Evolutionary conservation across 2,329 filamentous ascomycete species (phyloP).

Genomic region (Hypoxylon sp.): DNA sequence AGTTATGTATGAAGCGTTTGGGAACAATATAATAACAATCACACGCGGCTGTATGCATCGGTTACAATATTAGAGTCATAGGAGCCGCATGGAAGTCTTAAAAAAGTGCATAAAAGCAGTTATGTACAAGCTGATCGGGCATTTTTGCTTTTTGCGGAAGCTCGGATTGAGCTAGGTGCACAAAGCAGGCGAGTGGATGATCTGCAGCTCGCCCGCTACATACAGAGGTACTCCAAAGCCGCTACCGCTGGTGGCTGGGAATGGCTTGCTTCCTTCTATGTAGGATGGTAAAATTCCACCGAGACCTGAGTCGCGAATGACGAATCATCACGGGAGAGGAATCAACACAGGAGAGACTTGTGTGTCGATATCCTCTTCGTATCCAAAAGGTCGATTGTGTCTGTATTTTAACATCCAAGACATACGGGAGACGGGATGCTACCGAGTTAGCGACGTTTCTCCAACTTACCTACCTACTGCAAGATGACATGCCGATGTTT

Average conservation of each 20-base stretch:
- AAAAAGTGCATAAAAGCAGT: conserved; percentile 17
- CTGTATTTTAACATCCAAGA: background rate
- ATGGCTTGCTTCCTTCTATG: conserved; percentile 23
- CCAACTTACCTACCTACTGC: conserved; percentile 6
- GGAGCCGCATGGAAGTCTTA: conserved; percentile 18
- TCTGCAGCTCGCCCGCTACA: conserved; percentile 38
- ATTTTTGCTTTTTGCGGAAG: conserved; percentile 28
- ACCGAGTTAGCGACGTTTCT: conserved; percentile 7
- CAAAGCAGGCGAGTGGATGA: conserved; percentile 28
- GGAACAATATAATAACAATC: conserved; percentile 13
- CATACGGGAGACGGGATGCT: conserved; percentile 11
- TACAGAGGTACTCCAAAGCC: conserved; percentile 16
- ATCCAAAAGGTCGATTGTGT: background rate
- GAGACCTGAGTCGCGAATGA: conserved; percentile 29
- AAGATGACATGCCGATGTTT: conserved; percentile 20
- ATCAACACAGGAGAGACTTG: background rate
- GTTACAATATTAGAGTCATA: conserved; percentile 19
- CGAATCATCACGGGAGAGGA: background rate
- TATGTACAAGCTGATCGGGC: conserved; percentile 2
- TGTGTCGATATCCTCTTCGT: conserved; percentile 1
- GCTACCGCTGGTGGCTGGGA: conserved; percentile 40
- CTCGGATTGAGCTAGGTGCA: conserved; percentile 28
- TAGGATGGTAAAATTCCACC: conserved; percentile 22
- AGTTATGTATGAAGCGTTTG: conserved; percentile 2
- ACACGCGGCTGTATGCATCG: conserved; percentile 29